Evolutionary conservation across 306 rosid species (phyloP).

Genomic region (Rosa rugosa): DNA sequence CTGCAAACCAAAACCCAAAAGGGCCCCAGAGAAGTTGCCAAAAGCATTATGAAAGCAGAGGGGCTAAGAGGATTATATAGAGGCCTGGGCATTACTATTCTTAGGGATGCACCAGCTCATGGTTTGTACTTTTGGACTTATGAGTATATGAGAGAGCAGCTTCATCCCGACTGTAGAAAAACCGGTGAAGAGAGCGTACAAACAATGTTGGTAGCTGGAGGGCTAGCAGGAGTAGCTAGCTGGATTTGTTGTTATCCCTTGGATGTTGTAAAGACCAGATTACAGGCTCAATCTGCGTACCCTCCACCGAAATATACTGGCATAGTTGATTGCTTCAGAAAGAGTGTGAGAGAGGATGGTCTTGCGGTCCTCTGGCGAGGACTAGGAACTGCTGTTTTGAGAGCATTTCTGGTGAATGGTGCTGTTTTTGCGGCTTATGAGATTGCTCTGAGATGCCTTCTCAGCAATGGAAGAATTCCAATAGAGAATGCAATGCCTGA

Average conservation of each 20-base stretch:
- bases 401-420: constrained; percentile 87
- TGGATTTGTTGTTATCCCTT: constrained; percentile 79
- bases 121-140: constrained; percentile 77
- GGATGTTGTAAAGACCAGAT: constrained; percentile 76
- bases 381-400: constrained; percentile 70
- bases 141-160: constrained; percentile 65
- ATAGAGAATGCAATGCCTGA: constrained; percentile 35
- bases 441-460: constrained; percentile 56
- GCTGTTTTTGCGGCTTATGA: constrained; percentile 83
- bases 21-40: constrained; percentile 51
- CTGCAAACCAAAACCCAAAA: constrained; percentile 39
- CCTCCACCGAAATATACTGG: constrained; percentile 53
- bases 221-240: constrained; percentile 81
- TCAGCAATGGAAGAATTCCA: constrained; percentile 42
- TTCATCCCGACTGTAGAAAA: constrained; percentile 82
- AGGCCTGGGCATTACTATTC: constrained; percentile 61
- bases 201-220: constrained; percentile 77
- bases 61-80: constrained; percentile 63
- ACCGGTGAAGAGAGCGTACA: constrained; percentile 51
- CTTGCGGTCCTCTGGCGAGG: constrained; percentile 64
- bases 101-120: constrained; percentile 72
- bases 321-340: constrained; percentile 61
- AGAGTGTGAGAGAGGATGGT: constrained; percentile 66
- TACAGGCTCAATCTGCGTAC: constrained; percentile 59
- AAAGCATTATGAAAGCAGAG: constrained; percentile 55